A percentile compares a stretch with the other conserved stretches of the same genome.
These are phyloP conservation scores for Centaurea solstitialis DNA, from an alignment of 129 eudicot genomes.

Conservation along the genomic window DNA sequence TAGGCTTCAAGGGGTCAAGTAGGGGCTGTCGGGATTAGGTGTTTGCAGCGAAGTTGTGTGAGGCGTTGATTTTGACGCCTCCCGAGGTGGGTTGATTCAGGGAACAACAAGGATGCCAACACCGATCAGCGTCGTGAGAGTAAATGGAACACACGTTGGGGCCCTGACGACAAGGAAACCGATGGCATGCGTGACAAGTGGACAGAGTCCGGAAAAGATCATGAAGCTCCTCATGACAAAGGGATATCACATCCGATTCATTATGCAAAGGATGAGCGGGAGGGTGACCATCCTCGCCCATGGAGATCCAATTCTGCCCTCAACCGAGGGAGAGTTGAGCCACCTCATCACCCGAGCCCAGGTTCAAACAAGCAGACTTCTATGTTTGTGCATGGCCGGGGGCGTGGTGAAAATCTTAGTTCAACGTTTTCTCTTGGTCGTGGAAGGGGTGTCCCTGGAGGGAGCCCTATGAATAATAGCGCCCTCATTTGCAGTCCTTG, in stretches of 20 bases:
- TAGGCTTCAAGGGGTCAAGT: too few relatives aligned
- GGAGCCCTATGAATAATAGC: conserved; percentile 33
- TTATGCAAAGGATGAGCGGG: conserved; percentile 70
- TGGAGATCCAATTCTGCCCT: conserved; percentile 79
- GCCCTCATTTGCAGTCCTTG: conserved; percentile 30
- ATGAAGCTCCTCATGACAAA: conserved; percentile 48
- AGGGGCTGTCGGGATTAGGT: too few relatives aligned
- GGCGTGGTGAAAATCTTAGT: conserved; percentile 58
- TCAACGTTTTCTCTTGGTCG: conserved; percentile 60
- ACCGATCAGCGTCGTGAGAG: conserved; percentile 79
- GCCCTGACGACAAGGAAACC: conserved; percentile 63
- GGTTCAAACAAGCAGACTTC: conserved; percentile 53
- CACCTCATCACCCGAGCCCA: conserved; percentile 49
- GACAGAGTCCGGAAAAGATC: conserved; percentile 55
- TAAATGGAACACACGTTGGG: conserved; percentile 96
- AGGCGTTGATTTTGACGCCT: too few relatives aligned
- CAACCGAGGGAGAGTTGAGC: conserved; percentile 68
- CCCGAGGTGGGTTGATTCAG: conserved; percentile 68
- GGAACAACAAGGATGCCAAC: conserved; percentile 50
- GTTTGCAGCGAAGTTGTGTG: too few relatives aligned
- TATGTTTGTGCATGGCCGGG: conserved; percentile 65
- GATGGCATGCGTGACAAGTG: conserved; percentile 56
- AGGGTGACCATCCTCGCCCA: conserved; percentile 72
- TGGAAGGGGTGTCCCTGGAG: conserved; percentile 52
- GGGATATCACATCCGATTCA: conserved; percentile 38